phyloP scores from a whole-genome alignment of 148 eudicot genomes.

The Chenopodium quinoa region DNA sequence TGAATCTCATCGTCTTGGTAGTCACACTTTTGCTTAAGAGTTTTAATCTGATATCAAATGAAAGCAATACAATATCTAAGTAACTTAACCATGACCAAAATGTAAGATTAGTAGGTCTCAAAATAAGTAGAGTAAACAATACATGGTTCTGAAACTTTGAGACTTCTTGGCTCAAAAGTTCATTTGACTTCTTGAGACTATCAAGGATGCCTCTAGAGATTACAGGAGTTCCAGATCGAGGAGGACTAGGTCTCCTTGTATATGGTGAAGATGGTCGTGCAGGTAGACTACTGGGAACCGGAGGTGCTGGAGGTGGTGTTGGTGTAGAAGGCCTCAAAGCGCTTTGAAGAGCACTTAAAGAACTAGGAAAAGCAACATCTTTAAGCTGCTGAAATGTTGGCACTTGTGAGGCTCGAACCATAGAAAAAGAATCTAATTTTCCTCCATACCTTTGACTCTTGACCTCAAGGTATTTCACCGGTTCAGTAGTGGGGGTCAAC shows the following conservation, averaged over 20 bases:
- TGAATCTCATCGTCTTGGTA: slow-evolving; percentile 63
- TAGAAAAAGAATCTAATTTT: slow-evolving; percentile 43
- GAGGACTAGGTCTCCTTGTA: slow-evolving; percentile 68
- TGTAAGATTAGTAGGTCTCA: neutral
- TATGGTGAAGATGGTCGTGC: slow-evolving; percentile 62
- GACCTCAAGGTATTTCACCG: slow-evolving; percentile 73
- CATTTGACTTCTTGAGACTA: slow-evolving; percentile 76
- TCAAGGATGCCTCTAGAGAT: slow-evolving; percentile 71
- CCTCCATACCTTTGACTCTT: slow-evolving; percentile 45
- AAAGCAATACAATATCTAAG: slow-evolving; percentile 6
- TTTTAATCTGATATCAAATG: slow-evolving; percentile 41
- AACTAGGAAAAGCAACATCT: slow-evolving; percentile 75
- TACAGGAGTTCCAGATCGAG: slow-evolving; percentile 60
- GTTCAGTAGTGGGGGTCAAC: slow-evolving; percentile 48
- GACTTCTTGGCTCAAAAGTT: slow-evolving; percentile 75
- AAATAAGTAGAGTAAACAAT: slow-evolving; percentile 16
- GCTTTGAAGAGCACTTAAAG: slow-evolving; percentile 61
- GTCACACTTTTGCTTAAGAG: slow-evolving; percentile 65
- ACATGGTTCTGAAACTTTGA: slow-evolving; percentile 71
- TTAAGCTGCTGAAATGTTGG: slow-evolving; percentile 59
- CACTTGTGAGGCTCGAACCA: slow-evolving; percentile 74
- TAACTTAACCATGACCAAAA: neutral
- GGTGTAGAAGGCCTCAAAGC: slow-evolving; percentile 45
- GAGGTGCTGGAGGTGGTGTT: slow-evolving; percentile 40
- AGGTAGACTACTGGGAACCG: slow-evolving; percentile 33